Evolutionary conservation across 2,329 filamentous ascomycete genomes (phyloP), one percentile per base, ranked within the genome.

Genomic region (Fusarium nygamai): DNA sequence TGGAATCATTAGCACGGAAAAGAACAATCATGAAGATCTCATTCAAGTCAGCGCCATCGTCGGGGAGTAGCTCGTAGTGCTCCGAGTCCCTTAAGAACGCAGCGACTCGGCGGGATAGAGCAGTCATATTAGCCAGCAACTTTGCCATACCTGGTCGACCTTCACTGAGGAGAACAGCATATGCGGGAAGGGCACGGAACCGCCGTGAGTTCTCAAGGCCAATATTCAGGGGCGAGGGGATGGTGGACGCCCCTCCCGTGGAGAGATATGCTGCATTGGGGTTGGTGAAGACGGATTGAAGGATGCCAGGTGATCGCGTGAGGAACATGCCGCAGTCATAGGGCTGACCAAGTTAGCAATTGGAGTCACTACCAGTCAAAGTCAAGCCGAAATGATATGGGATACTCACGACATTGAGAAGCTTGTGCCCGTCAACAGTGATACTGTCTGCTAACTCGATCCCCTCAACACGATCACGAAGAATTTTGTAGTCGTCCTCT

Each of bases 291-390:
- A 95, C 91, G 36, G 87, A 81, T 63, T 83, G 85, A 3, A 92
- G 88, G 19, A 90, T 84, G 6, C 83, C 77, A 13, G 88, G 83
- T 71, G 93, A 89, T 24, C 91, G 90, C 59, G 92, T 94, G 76
- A 97, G 89, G 86, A 98, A 97, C 82, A 98, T 92, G 48, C 95
- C 96, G 78, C 92, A 95, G 82, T 98, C 96, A 78, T 98, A 98
- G 1, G 96, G 95, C 88, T 91, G 61, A 31, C 33, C 57, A 58
- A 38, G 51, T 78, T 51, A 74, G 71, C 17, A 29, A 56, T 19
- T 13, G n/a, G 24, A 14, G 48, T 11, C 17, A 20, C 14, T 41
- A 39, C 11, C 11, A 13, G 24, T 8, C 50, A 16, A 14, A 20
- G 14, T 34, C 22, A 34, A 46, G 34, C n/a, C 47, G 24, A 24